Evolutionary conservation across 139 green algal species (phyloP), one percentile per base, ranked within the genome.

Genomic region (Micractinium sp.): DNA sequence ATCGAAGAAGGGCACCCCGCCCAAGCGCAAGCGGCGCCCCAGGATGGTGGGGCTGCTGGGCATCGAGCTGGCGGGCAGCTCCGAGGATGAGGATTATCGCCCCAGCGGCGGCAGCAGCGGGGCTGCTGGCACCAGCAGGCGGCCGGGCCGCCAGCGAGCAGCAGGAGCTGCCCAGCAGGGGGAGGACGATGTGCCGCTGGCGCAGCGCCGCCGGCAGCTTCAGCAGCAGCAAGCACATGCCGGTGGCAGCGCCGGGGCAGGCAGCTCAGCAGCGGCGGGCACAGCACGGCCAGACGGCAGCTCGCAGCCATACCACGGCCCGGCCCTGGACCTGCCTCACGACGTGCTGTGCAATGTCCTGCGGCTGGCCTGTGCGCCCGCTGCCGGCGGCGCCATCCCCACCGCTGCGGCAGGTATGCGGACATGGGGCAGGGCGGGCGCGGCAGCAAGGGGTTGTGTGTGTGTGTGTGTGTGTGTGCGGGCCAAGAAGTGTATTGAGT

Each of bases 11-110:
- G 16, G 15, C 18, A 69, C 38, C 35, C 41, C 67, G 7, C 33
- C 53, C 53, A 86, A 90, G 33, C 33, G n/a, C 14, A 35, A 53
- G 25, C 33, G 66, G 56, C 56, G 35, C 12, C 3, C 12, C 29
- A 31, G 35, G 23, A 19, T 36, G 22, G 75, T 79, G 15, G 75
- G 78, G 0, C 36, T 91, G 31, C 88, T 91, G 4, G 88, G 47
- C 47, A 53, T 81, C 0, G 33, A 41, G 25, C 14, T 63, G 3
- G 80, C 47, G 2, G 25, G 9, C 56, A 80, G 33, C 47, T 81
- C 71, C 13, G 88, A 89, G 0, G 89, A 92, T 61, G 89, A 92
- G 14, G 89, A 91, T 78, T 91, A 91, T 41, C 2, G 25, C 1
- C 88, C 88, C 31, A 41, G 31, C 14, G 39, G 41, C 23, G 80